These are phyloP conservation scores for Pouteria campechiana DNA, from an alignment of 179 eudicot species.

Conservation along the genomic window DNA sequence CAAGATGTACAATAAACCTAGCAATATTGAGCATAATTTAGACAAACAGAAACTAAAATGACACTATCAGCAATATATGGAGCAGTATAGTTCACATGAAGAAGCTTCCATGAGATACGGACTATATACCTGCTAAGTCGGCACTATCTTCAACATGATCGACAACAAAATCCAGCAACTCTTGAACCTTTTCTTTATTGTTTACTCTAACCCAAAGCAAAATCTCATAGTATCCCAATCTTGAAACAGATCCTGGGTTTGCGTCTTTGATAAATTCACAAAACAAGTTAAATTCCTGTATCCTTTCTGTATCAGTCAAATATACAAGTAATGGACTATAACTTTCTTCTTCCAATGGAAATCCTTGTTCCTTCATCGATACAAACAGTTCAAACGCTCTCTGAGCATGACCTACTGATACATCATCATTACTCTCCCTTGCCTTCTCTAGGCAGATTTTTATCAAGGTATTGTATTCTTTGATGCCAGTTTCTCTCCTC, in stretches of 20 bases:
- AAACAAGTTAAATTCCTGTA: conserved; percentile 50
- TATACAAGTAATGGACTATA: conserved; percentile 67
- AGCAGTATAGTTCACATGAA: too few relatives aligned
- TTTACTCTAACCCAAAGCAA: conserved; percentile 53
- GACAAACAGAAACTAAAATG: too few relatives aligned
- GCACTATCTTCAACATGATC: conserved; percentile 24
- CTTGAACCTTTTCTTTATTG: conserved; percentile 58
- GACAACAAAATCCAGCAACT: conserved; percentile 28
- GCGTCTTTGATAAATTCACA: conserved; percentile 41
- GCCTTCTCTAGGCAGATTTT: conserved; percentile 49
- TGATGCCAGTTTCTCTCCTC: conserved; percentile 62
- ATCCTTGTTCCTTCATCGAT: conserved; percentile 62
- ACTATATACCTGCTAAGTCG: conserved; percentile 42
- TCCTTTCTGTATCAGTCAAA: conserved; percentile 63
- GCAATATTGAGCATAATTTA: too few relatives aligned
- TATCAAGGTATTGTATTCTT: conserved; percentile 60
- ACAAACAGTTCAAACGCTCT: conserved; percentile 45
- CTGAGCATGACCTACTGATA: conserved; percentile 26
- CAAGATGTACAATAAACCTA: too few relatives aligned
- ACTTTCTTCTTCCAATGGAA: conserved; percentile 51
- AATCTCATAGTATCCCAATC: conserved; percentile 90
- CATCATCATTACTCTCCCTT: conserved; percentile 37
- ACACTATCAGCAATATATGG: too few relatives aligned
- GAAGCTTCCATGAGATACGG: too few relatives aligned
- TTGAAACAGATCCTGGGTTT: conserved; percentile 38